Base-by-base conservation (phyloP, 208 protist species). In the Leishmania gerbilli region DNA sequence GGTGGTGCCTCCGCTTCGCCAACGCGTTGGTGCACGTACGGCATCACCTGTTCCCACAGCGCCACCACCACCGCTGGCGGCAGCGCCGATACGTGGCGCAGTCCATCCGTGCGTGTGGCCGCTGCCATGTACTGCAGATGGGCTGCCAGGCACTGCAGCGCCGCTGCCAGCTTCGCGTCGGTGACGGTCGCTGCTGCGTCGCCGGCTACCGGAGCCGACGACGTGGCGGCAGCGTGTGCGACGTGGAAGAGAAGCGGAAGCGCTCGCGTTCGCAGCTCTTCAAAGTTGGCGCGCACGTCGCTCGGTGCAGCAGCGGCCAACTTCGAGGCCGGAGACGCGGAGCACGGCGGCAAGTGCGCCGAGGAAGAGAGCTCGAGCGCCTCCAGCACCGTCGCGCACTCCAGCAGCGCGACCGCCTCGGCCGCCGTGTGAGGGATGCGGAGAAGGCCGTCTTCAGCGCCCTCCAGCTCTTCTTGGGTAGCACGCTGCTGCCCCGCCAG, bases 21-120 rank as follows among this genome's bases (percentile, higher is more conserved):
- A 4, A 21, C 17, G 51, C 72, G 34, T 62, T 34, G 74, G 42
- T 86, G 87, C 60, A 91, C 56, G 34, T 72, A 34, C 0, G 85
- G 81, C 56, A 91, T 83, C 5, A 90, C 84, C 7, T 15, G n/a
- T 31, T 80, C 78, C 90, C 93, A 96, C n/a, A 96, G 85, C 58
- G 82, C 87, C 3, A 80, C 86, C 8, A 90, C 88, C 4, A 94
- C 83, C 6, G 87, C 27, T 21, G 91, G 86, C 15, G 91, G 90
- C 74, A 96, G 88, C 4, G 89, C 82, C 1, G 85, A 56, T 62
- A 90, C 88, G 71, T 89, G 87, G 15, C 88, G 88, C 1, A 91
- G 84, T 2, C 89, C 93, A 56, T 86, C 89, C 19, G 76, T 79
- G 56, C 72, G 81, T 3, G 72, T 37, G 6, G 80, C 81, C n/a